Evolutionary conservation across 2,329 filamentous ascomycete genomes (phyloP).

Genomic region (Diaporthe humulicola): DNA sequence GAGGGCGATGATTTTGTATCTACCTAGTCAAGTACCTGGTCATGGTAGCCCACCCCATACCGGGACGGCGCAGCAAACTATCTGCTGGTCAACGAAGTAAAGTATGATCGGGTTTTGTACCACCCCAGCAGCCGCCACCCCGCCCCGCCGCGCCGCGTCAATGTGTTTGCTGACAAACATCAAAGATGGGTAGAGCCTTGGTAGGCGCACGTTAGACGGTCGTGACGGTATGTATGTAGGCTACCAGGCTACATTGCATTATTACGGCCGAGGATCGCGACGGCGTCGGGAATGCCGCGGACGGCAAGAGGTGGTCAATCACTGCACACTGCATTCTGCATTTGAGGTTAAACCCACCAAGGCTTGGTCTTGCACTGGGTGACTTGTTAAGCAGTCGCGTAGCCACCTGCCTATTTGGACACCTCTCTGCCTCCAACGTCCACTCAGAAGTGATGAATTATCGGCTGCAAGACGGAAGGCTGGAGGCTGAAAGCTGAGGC

Average conservation of each 20-base stretch:
- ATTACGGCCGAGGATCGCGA: conserved; percentile 5
- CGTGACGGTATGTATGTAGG: neutral
- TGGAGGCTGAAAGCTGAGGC: conserved; percentile 10
- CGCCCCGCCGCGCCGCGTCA: conserved; percentile 20
- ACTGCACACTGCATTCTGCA: no score
- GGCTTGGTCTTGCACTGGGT: neutral
- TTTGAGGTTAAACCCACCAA: neutral
- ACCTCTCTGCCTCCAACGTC: neutral
- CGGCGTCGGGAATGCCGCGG: neutral
- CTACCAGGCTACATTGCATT: no score
- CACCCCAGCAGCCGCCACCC: conserved; percentile 27
- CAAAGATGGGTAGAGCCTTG: no score
- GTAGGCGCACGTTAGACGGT: neutral
- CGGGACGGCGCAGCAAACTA: neutral
- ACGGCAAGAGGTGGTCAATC: neutral
- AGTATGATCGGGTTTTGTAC: neutral
- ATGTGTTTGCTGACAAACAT: conserved; percentile 23
- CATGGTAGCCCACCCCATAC: neutral
- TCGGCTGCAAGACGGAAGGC: neutral
- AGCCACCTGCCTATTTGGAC: conserved; percentile 20
- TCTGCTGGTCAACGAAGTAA: neutral
- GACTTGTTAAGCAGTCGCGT: neutral
- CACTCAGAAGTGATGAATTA: neutral
- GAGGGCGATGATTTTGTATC: neutral
- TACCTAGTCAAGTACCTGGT: neutral